Conservation (phyloP, 768 basidiomycete genomes). For the Boletus barrowsii region DNA sequence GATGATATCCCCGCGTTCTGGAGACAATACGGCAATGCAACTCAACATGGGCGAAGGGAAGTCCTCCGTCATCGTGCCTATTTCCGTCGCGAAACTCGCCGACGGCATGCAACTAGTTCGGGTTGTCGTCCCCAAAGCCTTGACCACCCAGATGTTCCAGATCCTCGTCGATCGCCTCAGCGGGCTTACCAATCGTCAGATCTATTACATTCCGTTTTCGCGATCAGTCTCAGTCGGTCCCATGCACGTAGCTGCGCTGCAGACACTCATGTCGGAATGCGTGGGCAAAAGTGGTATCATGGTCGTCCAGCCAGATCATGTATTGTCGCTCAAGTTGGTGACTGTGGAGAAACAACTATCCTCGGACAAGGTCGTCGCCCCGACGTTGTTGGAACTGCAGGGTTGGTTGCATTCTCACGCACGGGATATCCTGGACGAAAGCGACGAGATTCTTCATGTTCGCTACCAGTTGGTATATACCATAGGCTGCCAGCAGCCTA, state of each 20-base stretch:
- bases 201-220: slow-evolving; percentile 48
- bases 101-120: slow-evolving; percentile 32
- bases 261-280: slow-evolving; percentile 36
- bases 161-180: slow-evolving; percentile 39
- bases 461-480: slow-evolving; percentile 36
- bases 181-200: slow-evolving; percentile 41
- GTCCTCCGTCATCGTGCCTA: slow-evolving; percentile 41
- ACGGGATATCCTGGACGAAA: slow-evolving; percentile 26
- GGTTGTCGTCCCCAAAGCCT: slow-evolving; percentile 37
- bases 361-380: not conserved
- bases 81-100: slow-evolving; percentile 38
- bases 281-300: slow-evolving; percentile 37
- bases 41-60: slow-evolving; percentile 30
- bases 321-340: slow-evolving; percentile 26
- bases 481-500: slow-evolving; percentile 18
- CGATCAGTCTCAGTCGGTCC: slow-evolving; percentile 30
- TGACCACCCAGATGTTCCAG: slow-evolving; percentile 45
- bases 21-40: slow-evolving; percentile 40
- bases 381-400: slow-evolving; percentile 20
- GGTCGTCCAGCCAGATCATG: slow-evolving; percentile 45
- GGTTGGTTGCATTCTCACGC: slow-evolving; percentile 12
- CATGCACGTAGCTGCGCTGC: slow-evolving; percentile 19
- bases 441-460: slow-evolving; percentile 27
- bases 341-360: slow-evolving; percentile 34
- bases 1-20: slow-evolving; percentile 40